Conservation (phyloP, 345 rosid genomes). For the Iberis pinnata region DNA sequence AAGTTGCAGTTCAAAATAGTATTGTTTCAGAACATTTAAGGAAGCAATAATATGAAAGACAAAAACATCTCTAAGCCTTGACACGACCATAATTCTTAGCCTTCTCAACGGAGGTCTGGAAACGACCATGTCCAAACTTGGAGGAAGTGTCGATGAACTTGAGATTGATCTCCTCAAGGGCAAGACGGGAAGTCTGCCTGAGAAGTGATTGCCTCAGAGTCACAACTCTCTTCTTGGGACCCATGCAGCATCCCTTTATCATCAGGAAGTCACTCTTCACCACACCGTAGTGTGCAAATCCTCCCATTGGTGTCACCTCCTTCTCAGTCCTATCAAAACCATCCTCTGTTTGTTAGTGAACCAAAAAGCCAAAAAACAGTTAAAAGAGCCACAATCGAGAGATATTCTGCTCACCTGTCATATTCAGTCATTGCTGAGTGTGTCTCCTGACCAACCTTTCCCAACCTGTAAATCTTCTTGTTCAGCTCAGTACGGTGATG, state of each 20-base stretch:
- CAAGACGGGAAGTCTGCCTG: slow-evolving; percentile 65
- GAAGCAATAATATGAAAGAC: background rate
- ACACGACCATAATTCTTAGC: slow-evolving; percentile 48
- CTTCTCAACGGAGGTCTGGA: slow-evolving; percentile 69
- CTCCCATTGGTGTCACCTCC: slow-evolving; percentile 72
- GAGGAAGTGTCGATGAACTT: slow-evolving; percentile 74
- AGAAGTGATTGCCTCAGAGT: slow-evolving; percentile 65
- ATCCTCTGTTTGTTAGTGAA: too few relatives aligned
- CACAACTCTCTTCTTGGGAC: slow-evolving; percentile 87
- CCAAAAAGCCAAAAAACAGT: background rate
- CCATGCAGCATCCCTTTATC: slow-evolving; percentile 81
- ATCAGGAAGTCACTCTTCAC: slow-evolving; percentile 67
- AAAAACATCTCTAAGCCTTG: slow-evolving; percentile 42
- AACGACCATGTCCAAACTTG: slow-evolving; percentile 59
- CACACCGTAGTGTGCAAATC: slow-evolving; percentile 75
- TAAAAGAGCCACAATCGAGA: too few relatives aligned
- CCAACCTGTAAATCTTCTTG: slow-evolving; percentile 77
- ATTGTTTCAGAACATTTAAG: background rate
- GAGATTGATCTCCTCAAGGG: slow-evolving; percentile 59
- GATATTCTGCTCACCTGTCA: too few relatives aligned
- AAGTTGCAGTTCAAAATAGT: background rate
- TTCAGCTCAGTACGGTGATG: slow-evolving; percentile 86
- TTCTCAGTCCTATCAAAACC: slow-evolving; percentile 61
- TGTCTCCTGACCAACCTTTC: slow-evolving; percentile 59
- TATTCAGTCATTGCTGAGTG: slow-evolving; percentile 66